phyloP scores from a whole-genome alignment of 2,329 filamentous ascomycete genomes.

The Aspergillus candidus region DNA sequence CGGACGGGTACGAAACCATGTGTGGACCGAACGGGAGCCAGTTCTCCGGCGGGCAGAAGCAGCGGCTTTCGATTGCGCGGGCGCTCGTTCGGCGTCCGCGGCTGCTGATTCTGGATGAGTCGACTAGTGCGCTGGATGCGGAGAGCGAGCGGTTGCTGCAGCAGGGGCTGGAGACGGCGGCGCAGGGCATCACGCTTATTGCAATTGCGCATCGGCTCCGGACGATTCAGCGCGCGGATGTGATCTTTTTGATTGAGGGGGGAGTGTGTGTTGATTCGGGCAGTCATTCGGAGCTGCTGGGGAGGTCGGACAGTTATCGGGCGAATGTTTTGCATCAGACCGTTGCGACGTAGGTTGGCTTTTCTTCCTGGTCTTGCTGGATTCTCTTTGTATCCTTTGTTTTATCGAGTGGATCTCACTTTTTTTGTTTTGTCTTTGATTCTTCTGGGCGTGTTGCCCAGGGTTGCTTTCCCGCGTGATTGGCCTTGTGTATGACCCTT shows the following conservation, averaged over 20 bases:
- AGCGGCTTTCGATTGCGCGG: constrained; percentile 53
- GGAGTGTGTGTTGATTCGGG: constrained; percentile 59
- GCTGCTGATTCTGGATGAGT: constrained; percentile 56
- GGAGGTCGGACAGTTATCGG: constrained; percentile 35
- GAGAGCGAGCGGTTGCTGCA: constrained; percentile 48
- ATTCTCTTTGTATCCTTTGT: too few species aligned
- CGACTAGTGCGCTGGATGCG: constrained; percentile 54
- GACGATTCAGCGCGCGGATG: constrained; percentile 62
- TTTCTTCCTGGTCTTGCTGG: too few species aligned
- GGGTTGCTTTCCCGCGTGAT: too few species aligned
- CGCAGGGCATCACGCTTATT: constrained; percentile 35
- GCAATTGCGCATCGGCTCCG: constrained; percentile 39
- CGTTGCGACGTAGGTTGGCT: constrained; percentile 15
- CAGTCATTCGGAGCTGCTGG: constrained; percentile 56
- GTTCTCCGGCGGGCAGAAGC: constrained; percentile 54
- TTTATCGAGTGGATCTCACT: too few species aligned
- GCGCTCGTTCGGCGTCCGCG: constrained; percentile 51
- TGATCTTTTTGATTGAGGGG: constrained; percentile 70
- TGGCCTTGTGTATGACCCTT: too few species aligned
- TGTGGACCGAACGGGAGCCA: constrained; percentile 52
- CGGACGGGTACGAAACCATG: constrained; percentile 59
- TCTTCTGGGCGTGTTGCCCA: too few species aligned
- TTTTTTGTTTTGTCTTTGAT: too few species aligned
- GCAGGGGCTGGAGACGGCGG: constrained; percentile 32
- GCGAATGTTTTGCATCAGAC: constrained; percentile 36